Evolutionary conservation across 441 rosid species (phyloP).

Genomic region (Gossypium gossypioides): DNA sequence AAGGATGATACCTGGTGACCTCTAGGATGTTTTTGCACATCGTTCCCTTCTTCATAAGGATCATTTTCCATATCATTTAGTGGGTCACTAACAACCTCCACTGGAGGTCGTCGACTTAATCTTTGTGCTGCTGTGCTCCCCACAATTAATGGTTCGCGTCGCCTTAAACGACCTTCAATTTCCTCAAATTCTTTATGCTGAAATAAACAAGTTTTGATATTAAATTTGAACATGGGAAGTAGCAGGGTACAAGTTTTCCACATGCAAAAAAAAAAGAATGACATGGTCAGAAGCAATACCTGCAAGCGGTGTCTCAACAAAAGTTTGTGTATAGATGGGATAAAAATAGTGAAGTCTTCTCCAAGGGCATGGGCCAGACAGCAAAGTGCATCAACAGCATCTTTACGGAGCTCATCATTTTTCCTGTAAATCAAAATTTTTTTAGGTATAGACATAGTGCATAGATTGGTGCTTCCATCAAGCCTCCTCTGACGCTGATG

Average conservation of each 20-base stretch:
- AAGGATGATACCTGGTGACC: slow-evolving; percentile 58
- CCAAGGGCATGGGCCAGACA: slow-evolving; percentile 98
- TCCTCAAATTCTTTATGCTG: slow-evolving; percentile 99
- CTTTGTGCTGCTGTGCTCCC: slow-evolving; percentile 77
- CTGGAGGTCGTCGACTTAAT: slow-evolving; percentile 66
- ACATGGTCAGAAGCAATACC: slow-evolving; percentile 30
- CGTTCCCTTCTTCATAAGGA: slow-evolving; percentile 77
- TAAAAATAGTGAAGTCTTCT: slow-evolving; percentile 90
- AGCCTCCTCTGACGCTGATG: background rate
- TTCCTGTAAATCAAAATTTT: slow-evolving; percentile 42
- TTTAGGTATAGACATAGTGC: background rate
- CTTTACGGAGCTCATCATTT: slow-evolving; percentile 81
- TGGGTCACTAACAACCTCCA: slow-evolving; percentile 84
- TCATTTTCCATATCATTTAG: slow-evolving; percentile 73
- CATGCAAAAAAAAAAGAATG: background rate
- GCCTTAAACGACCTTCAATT: slow-evolving; percentile 71
- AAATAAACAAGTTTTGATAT: slow-evolving; percentile 12
- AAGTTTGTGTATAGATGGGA: slow-evolving; percentile 89
- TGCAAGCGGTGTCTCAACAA: slow-evolving; percentile 61
- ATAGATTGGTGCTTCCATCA: slow-evolving; percentile 9
- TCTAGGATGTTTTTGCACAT: slow-evolving; percentile 42
- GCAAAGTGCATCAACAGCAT: slow-evolving; percentile 96
- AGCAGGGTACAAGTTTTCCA: background rate
- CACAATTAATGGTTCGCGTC: slow-evolving; percentile 77
- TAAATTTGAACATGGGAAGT: background rate